Conservation (phyloP, 768 basidiomycete species). For the Tricholoma saponaceum region DNA sequence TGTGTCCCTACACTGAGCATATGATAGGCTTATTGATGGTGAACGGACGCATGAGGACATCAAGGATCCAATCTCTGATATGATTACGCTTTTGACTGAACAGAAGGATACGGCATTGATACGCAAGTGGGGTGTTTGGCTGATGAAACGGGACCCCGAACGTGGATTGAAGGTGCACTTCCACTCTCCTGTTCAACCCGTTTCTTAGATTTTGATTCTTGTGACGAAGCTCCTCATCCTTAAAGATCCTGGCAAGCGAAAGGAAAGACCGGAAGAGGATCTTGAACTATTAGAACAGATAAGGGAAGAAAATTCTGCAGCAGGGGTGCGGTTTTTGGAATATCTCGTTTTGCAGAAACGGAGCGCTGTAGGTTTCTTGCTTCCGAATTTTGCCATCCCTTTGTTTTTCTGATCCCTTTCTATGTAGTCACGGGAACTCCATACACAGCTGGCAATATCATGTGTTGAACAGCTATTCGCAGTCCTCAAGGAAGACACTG, state of each 20-base stretch:
- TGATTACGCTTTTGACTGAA: constrained; percentile 52
- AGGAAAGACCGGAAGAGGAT: constrained; percentile 61
- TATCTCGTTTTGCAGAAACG: constrained; percentile 72
- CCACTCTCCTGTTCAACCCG: background rate
- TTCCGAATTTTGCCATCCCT: background rate
- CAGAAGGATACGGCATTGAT: constrained; percentile 58
- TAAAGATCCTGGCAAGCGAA: constrained; percentile 49
- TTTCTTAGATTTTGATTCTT: background rate
- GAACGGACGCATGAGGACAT: constrained; percentile 61
- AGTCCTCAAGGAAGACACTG: constrained; percentile 44
- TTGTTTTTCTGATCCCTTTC: constrained; percentile 1
- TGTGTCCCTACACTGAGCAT: background rate
- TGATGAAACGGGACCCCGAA: constrained; percentile 64
- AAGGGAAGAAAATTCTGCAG: constrained; percentile 48
- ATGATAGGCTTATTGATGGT: constrained; percentile 58
- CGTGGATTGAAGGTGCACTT: constrained; percentile 62
- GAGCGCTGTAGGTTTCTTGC: constrained; percentile 41
- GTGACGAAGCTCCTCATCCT: constrained; percentile 56
- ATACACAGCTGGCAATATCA: constrained; percentile 57
- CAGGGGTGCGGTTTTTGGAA: constrained; percentile 73
- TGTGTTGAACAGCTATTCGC: constrained; percentile 53
- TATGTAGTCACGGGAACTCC: constrained; percentile 54
- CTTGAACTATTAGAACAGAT: constrained; percentile 52
- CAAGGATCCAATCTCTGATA: constrained; percentile 56
- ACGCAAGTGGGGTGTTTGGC: constrained; percentile 79